Base-by-base conservation (phyloP, 495 filamentous ascomycete genomes). In the Wilcoxina mikolae region DNA sequence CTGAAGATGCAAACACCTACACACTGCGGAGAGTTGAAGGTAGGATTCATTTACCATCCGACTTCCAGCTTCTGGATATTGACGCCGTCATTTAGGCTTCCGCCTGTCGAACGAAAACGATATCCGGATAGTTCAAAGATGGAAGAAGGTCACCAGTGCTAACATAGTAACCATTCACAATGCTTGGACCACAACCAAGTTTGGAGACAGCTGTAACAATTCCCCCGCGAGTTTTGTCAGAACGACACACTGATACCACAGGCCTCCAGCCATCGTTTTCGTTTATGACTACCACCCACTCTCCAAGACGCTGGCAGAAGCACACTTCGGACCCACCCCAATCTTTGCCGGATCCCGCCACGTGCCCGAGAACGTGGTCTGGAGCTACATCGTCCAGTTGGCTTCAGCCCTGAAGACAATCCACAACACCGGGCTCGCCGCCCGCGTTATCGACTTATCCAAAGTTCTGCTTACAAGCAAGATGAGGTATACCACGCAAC, bases 331-430 rank as follows among this genome's bases (percentile, higher is more conserved):
- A 33, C 67, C 70, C 15, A 75, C 72, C 46, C 66, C 68, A 27
- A 71, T 76, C 29, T 54, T 44, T 29, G 25, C 12, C 2, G 25
- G 29, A 17, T 43, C 51, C 12, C 28, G 49, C 15, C 49, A 38
- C 26, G 73, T 93, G 17, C 75, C 82, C 0, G 93, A 95, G 68
- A 78, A 81, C 58, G 71, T 84, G 20, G 68, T 98, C 2, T 98
- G 93, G 93, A 77, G 80, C 54, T 98, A 95, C 65, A 78, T 95
- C 48, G 83, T 88, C 27, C 91, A 98, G 69, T 83, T 96, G 53
- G 80, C 84, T n/a, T 87, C 81, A 56, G 90, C 83, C 4, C 73
- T 98, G 35, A 91, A 86, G 67, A 74, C 81, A 2, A 89, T 96
- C 43, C 91, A 98, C 66, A 73, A 75, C 25, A 77, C 74, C 39